Base-by-base conservation (phyloP, 805 yeast species). In the Monosporozyma yasuniensis region DNA sequence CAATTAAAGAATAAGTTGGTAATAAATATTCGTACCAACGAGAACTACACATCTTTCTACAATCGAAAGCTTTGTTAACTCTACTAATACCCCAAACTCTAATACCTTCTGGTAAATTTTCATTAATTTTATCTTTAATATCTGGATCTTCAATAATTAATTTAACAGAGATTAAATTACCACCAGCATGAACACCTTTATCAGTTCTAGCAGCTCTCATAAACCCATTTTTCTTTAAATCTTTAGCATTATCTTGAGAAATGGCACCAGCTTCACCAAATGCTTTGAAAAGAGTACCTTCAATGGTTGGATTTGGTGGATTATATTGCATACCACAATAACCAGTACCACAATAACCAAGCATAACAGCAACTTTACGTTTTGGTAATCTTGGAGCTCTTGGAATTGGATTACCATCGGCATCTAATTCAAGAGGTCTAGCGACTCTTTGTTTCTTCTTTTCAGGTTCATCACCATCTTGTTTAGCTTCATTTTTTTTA, bases 151-250 rank as follows among this genome's bases (percentile, higher is more conserved):
- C 58, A 18, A 55, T 53, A 58, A 87, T 87, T 74, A 90, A 69
- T 64, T 90, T 90, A 57, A 85, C 72, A 14, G 95, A 84, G 42
- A 91, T 78, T 21, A 89, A 88, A 65, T 90, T 90, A 27, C 97
- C 97, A 2, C 96, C 96, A 11, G 98, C 97, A 68, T 90, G 98
- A 22, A 90, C 98, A 53, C 97, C 98, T 67, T 91, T 91, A 67
- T 90, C 98, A 3, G 91, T 84, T 70, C 91, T 75, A 4, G 91
- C 91, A 47, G 90, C 87, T 66, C 93, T 75, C 87, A 82, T 83
- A 62, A 91, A 86, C 0, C 93, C 89, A 48, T 81, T 79, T 64
- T 90, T 90, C 63, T 87, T 89, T 60, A 90, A 79, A 64, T 91
- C 97, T 51, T 81, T 84, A 6, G 96, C 80, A 66, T 90, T 90